Conservation (phyloP, 176 grass and related monocot genomes). For the Oryza meridionalis region DNA sequence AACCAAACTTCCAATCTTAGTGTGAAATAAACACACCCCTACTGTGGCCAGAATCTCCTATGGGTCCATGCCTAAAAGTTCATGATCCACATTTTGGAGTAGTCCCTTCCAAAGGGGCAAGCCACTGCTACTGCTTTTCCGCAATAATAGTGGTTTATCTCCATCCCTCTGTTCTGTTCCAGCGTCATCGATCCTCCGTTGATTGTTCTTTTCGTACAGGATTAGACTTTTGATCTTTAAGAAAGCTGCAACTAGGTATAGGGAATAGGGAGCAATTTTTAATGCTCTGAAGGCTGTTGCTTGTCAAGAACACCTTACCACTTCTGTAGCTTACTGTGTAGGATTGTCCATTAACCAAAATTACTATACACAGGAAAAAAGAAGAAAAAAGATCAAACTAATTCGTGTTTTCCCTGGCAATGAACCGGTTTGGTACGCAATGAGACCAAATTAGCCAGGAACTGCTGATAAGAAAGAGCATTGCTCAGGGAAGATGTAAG, state of each 20-base stretch:
- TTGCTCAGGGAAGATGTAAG: background rate
- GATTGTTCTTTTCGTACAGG: background rate
- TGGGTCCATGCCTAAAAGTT: background rate
- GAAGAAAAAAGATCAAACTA: background rate
- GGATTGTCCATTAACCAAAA: background rate
- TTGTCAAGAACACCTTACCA: background rate
- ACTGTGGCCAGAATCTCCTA: slow-evolving; percentile 11
- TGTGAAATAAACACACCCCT: too few relatives aligned
- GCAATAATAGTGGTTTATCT: background rate
- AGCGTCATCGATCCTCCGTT: background rate
- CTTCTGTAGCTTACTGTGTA: background rate
- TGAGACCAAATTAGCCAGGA: background rate
- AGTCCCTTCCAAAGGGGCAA: slow-evolving; percentile 2
- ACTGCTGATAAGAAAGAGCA: background rate
- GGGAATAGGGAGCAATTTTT: background rate
- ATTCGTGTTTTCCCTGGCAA: background rate
- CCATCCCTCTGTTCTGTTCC: background rate
- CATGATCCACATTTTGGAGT: slow-evolving; percentile 22
- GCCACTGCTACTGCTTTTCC: background rate
- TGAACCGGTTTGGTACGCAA: too few relatives aligned
- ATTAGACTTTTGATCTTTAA: too few relatives aligned
- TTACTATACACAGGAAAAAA: background rate
- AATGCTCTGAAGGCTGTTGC: background rate
- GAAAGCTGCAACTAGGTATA: background rate
- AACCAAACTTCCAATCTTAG: too few relatives aligned